Percentiles rank a stretch among this genome's conserved stretches.
phyloP scores from a whole-genome alignment of 768 basidiomycete genomes.

The Russula abietina region DNA sequence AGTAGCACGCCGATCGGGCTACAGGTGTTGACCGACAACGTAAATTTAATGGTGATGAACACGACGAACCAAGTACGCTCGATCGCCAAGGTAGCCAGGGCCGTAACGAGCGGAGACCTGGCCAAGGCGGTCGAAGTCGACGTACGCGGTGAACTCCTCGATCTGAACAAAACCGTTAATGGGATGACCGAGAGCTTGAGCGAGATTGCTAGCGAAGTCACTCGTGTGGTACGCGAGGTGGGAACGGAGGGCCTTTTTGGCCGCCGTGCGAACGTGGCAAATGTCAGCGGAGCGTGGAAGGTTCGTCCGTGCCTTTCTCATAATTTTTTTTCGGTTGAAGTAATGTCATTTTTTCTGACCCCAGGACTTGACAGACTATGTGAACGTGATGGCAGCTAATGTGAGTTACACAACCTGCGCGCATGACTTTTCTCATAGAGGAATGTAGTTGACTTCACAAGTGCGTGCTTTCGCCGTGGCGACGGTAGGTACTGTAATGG shows the following conservation, averaged over 20 bases:
- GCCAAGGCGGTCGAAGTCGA: slow-evolving; percentile 91
- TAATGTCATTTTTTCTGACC: slow-evolving; percentile 18
- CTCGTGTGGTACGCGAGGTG: slow-evolving; percentile 89
- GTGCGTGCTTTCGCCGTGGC: slow-evolving; percentile 90
- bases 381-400: slow-evolving; percentile 93
- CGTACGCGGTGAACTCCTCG: slow-evolving; percentile 86
- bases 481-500: slow-evolving; percentile 49
- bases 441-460: slow-evolving; percentile 73
- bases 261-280: slow-evolving; percentile 88
- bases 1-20: neutral
- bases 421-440: slow-evolving; percentile 3
- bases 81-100: slow-evolving; percentile 91
- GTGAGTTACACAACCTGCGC: slow-evolving; percentile 38
- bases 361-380: slow-evolving; percentile 85
- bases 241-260: slow-evolving; percentile 95
- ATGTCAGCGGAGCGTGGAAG: slow-evolving; percentile 97
- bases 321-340: neutral
- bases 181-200: slow-evolving; percentile 88
- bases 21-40: slow-evolving; percentile 68
- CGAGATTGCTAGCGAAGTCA: slow-evolving; percentile 78
- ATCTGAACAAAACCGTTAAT: slow-evolving; percentile 89
- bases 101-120: slow-evolving; percentile 88
- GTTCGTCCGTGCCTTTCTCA: slow-evolving; percentile 26
- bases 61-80: slow-evolving; percentile 88
- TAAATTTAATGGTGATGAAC: slow-evolving; percentile 87